Percentiles rank a stretch among this genome's conserved stretches.
These are phyloP conservation scores for Apophysomyces variabilis DNA, from an alignment of 371 early-diverging fungal species.

Conservation along the genomic window DNA sequence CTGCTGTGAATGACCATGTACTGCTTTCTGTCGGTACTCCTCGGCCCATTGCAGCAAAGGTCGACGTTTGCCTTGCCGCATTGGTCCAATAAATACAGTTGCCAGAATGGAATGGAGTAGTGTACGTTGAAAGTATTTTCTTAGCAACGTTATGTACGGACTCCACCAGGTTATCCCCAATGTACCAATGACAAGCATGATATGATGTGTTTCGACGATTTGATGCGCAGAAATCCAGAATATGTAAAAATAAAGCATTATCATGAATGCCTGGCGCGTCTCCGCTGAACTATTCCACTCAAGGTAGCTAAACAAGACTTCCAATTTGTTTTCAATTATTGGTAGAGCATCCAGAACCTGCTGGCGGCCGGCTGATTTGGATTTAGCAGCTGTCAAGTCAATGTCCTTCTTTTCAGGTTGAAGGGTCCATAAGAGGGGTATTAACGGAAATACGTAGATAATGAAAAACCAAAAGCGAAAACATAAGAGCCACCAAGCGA, in stretches of 20 bases:
- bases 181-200: conserved; percentile 16
- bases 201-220: conserved; percentile 15
- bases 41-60: conserved; percentile 19
- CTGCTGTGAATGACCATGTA: conserved; percentile 9
- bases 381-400: background rate
- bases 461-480: conserved; percentile 3
- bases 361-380: conserved; percentile 4
- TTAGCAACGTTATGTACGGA: background rate
- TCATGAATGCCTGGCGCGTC: conserved; percentile 7
- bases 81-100: conserved; percentile 17
- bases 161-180: conserved; percentile 8
- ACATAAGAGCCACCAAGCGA: conserved; percentile 13
- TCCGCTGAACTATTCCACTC: conserved; percentile 7
- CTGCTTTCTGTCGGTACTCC: conserved; percentile 15
- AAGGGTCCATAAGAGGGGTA: background rate
- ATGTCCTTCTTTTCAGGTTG: background rate
- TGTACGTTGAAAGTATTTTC: conserved; percentile 9
- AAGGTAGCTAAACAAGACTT: background rate
- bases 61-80: conserved; percentile 1
- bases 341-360: conserved; percentile 20
- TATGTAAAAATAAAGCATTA: conserved; percentile 14
- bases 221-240: conserved; percentile 20
- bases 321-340: conserved; percentile 13
- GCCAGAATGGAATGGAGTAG: conserved; percentile 20
- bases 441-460: background rate